Percentiles rank a stretch among this genome's conserved stretches.
phyloP scores from a whole-genome alignment of 495 filamentous ascomycete species.

The Xylaria grammica region DNA sequence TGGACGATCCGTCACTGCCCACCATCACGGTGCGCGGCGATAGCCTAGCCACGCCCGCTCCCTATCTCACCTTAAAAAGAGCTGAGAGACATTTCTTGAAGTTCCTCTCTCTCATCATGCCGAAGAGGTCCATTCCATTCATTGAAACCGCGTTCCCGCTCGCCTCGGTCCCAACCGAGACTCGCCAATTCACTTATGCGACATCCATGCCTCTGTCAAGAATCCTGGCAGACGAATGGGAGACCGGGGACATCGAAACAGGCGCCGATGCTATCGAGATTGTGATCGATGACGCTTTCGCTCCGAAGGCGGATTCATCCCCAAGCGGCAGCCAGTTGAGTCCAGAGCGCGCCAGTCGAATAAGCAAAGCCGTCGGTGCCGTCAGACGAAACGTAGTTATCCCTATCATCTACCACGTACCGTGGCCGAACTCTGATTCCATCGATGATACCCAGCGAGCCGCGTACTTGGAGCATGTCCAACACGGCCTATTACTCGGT shows the following conservation, averaged over 20 bases:
- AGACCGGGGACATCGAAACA: constrained; percentile 64
- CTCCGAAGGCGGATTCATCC: constrained; percentile 39
- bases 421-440: constrained; percentile 43
- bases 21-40: constrained; percentile 52
- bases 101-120: constrained; percentile 67
- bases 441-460: constrained; percentile 37
- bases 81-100: constrained; percentile 74
- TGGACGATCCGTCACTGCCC: constrained; percentile 24
- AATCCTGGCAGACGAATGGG: constrained; percentile 51
- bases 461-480: constrained; percentile 61
- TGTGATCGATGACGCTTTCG: constrained; percentile 59
- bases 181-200: constrained; percentile 67
- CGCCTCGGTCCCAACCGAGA: constrained; percentile 63
- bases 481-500: constrained; percentile 66
- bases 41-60: constrained; percentile 45
- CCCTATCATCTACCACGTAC: constrained; percentile 70
- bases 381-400: constrained; percentile 64
- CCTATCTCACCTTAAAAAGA: constrained; percentile 72
- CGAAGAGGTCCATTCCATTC: constrained; percentile 55
- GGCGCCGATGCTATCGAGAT: constrained; percentile 74
- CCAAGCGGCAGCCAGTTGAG: constrained; percentile 52
- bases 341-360: constrained; percentile 51
- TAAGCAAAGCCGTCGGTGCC: constrained; percentile 58
- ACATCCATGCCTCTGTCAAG: constrained; percentile 64
- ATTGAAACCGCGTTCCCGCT: constrained; percentile 71